Evolutionary conservation across 2,329 filamentous ascomycete species (phyloP), one percentile per base, ranked within the genome.

Genomic region (Aspergillus puulaauensis): DNA sequence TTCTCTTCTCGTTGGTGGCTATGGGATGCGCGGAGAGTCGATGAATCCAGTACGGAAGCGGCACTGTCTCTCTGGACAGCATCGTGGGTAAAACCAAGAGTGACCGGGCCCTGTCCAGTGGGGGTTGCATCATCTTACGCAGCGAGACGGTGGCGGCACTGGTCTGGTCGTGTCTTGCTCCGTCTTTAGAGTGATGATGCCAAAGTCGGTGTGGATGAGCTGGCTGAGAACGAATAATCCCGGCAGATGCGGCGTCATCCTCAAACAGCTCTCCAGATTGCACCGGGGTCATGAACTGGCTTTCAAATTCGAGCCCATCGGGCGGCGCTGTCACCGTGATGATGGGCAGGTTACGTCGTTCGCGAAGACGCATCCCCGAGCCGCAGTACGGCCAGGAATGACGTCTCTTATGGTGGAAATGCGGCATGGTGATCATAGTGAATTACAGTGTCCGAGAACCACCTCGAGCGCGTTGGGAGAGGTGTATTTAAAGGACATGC

Each of bases 311-410:
- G 15, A 37, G 5, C 35, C 15, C 43, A 35, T 49, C 31, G 19
- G 35, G 17, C 2, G 60, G 56, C 17, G 61, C 62, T 7, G 60
- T 57, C 4, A 66, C 56, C 17, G 62, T 65, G 12, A 65, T 33
- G 2, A 69, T 48, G 14, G 61, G 64, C 7, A 64, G 46, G 43
- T 62, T 65, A n/a, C 54, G 60, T 31, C 61, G 60, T n/a, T 62
- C 63, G 14, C 61, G 65, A 43, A 62, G 61, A 52, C 62, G 64
- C 12, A 60, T 41, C 15, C 62, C 61, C 15, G 68, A 62, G 55
- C 68, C 68, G 55, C 69, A 70, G 59, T 71, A 71, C 7, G 73
- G 73, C 73, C 73, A 75, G 23, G 73, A 73, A 47, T 75, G 69
- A 55, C 73, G 67, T 60, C 73, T 64, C 64, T 64, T 61, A 51